Percentiles rank a stretch among this genome's conserved stretches.
These are phyloP conservation scores for Poteriospumella lacustris DNA, from an alignment of 108 stramenopile species.

Conservation along the genomic window DNA sequence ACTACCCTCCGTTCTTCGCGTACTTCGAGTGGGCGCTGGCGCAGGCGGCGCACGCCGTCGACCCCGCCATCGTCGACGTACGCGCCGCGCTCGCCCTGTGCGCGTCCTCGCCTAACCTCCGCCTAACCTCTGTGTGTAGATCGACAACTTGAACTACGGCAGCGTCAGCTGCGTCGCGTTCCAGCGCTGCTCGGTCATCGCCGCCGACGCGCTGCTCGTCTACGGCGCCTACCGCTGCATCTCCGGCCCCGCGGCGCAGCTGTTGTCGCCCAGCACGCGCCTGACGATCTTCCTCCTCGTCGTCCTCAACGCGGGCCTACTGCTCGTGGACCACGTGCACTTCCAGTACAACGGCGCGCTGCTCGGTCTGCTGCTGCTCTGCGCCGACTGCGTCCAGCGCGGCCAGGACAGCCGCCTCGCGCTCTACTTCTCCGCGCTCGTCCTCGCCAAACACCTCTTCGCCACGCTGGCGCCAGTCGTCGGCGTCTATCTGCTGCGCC, in stretches of 20 bases:
- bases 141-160: conserved; percentile 26
- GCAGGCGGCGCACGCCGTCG: conserved; percentile 40
- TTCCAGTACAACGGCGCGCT: conserved; percentile 94
- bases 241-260: too few species aligned
- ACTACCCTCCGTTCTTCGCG: conserved; percentile 92
- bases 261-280: too few species aligned
- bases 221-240: too few species aligned
- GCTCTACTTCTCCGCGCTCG: conserved; percentile 62
- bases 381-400: conserved; percentile 45
- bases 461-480: conserved; percentile 75
- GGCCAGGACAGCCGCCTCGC: conserved; percentile 42
- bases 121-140: not conserved
- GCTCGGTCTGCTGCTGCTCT: conserved; percentile 71
- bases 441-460: conserved; percentile 87
- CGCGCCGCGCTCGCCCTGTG: not conserved
- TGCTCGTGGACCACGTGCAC: conserved; percentile 86
- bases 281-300: conserved; percentile 46
- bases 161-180: conserved; percentile 53
- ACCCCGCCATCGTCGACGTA: conserved; percentile 36
- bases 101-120: not conserved
- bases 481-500: conserved; percentile 66
- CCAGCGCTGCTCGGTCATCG: conserved; percentile 71
- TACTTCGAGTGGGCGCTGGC: conserved; percentile 71
- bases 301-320: conserved; percentile 48
- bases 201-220: conserved; percentile 58